A percentile compares a stretch with the other conserved stretches of the same genome.
phyloP scores from a whole-genome alignment of 1,284 basidiomycete species.

The Trametes hirsuta region DNA sequence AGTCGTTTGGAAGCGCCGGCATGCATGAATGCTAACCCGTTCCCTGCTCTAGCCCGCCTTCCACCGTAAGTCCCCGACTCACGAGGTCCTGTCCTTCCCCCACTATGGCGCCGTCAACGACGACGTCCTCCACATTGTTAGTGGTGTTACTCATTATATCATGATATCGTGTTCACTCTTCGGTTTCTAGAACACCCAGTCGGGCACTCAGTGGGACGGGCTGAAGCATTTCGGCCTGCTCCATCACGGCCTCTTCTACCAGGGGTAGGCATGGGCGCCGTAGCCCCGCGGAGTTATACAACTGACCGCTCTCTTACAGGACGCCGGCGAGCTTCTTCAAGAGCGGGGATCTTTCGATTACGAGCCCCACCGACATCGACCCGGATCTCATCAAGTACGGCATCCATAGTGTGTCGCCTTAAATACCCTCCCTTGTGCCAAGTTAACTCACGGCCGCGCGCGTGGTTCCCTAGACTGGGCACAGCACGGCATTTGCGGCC shows the following conservation, averaged over 20 bases:
- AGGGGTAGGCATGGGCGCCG: constrained; percentile 47
- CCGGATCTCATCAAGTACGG: constrained; percentile 55
- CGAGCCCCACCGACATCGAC: constrained; percentile 56
- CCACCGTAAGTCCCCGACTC: constrained; percentile 54
- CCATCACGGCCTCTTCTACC: constrained; percentile 63
- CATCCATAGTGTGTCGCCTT: constrained; percentile 59
- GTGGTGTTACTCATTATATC: constrained; percentile 22
- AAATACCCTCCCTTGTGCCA: neutral
- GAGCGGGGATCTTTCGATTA: constrained; percentile 48
- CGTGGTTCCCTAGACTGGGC: constrained; percentile 61
- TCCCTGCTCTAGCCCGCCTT: constrained; percentile 53
- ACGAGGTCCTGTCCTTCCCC: constrained; percentile 34
- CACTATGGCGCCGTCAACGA: constrained; percentile 47
- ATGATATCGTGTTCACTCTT: neutral
- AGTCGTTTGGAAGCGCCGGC: neutral
- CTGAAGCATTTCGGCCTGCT: constrained; percentile 62
- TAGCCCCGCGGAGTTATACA: neutral
- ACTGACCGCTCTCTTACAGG: constrained; percentile 34
- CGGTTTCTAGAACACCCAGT: constrained; percentile 65
- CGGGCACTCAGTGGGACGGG: constrained; percentile 78
- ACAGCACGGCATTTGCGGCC: constrained; percentile 72
- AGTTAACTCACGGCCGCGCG: neutral
- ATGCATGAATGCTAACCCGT: neutral
- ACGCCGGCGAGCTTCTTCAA: constrained; percentile 49
- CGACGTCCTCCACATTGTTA: constrained; percentile 66